Base-by-base conservation (phyloP, 75 land plant genomes). In the Cunninghamia lanceolata region DNA sequence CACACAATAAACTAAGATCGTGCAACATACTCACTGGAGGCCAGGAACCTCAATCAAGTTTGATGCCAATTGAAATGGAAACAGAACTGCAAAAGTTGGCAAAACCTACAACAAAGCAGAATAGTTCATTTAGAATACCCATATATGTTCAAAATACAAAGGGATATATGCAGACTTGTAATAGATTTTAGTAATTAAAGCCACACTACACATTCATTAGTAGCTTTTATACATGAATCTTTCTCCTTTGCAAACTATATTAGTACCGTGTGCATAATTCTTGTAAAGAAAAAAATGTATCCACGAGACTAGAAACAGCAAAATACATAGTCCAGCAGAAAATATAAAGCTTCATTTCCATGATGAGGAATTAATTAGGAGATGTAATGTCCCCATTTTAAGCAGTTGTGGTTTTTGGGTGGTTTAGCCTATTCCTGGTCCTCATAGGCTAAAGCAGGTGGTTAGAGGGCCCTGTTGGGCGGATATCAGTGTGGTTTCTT, bases 41-140 rank as follows among this genome's bases (percentile, higher is more conserved):
- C 94, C 95, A 70, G 92, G 91, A 1, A 95, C 30, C 19, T 85
- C 74, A 2, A 13, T 19, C 34, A 90, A 30, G 4, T 16, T 39
- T 14, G 50, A 21, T 32, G 82, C 0, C 38, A 88, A n/a, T 8
- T 14, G 45, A 34, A 82, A 56, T 16, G 92, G 84, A 90, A 92
- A 95, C 47, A 95, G 50, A 88, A 94, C 92, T 83, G 91, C 86
- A 91, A 96, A 96, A 34, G 98, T 96, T 39, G 98, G 96, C 86
- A 94, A 88, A 28, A 94, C 98, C 96, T 96, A 85, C 77, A 88
- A 82, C 87, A 54, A 39, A 16, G 28, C 14, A 46, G n/a, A 43
- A 28, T 28, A 79, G 10, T 25, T 79, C 32, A 79, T 28, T 43
- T 79, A 79, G 82, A 40, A 79, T 43, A 42, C 45, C 82, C 82